phyloP scores from a whole-genome alignment of 192 early-diverging fungal genomes.

The Backusella sp. region DNA sequence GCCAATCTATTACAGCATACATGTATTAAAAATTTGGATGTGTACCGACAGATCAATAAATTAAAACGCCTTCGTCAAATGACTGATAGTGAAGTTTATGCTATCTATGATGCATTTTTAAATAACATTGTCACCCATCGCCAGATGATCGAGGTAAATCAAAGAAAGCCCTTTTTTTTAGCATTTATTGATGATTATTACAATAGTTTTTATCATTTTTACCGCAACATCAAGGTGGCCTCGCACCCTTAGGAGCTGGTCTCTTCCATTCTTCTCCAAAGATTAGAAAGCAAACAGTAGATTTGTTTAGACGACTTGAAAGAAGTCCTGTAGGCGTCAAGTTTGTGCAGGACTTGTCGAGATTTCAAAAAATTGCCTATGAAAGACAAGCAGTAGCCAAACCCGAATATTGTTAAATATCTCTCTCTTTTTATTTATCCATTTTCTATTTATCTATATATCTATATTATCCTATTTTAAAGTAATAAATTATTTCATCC shows the following conservation, averaged over 20 bases:
- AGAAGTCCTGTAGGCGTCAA: slow-evolving; percentile 57
- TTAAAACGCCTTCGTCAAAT: slow-evolving; percentile 49
- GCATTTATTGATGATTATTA: background rate
- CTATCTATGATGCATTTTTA: slow-evolving; percentile 66
- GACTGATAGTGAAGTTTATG: slow-evolving; percentile 58
- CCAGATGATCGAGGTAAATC: slow-evolving; percentile 72
- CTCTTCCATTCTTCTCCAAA: slow-evolving; percentile 72
- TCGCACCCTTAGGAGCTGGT: slow-evolving; percentile 78
- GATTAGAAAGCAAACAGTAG: slow-evolving; percentile 67
- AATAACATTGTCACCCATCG: slow-evolving; percentile 66
- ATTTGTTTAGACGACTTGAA: slow-evolving; percentile 70
- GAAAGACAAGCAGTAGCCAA: slow-evolving; percentile 24
- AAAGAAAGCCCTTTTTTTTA: background rate
- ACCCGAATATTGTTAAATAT: background rate
- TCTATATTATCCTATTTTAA: background rate
- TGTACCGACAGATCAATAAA: slow-evolving; percentile 63
- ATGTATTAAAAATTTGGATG: slow-evolving; percentile 65
- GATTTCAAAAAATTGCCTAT: slow-evolving; percentile 44
- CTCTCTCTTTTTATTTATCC: background rate
- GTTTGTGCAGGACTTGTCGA: slow-evolving; percentile 40
- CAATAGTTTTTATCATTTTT: slow-evolving; percentile 62
- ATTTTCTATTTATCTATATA: background rate
- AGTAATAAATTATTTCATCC: too few relatives aligned
- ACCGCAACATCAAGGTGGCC: slow-evolving; percentile 77
- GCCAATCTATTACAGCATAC: slow-evolving; percentile 50